Evolutionary conservation across 2,329 filamentous ascomycete species (phyloP).

Genomic region (Talaromyces sp.): DNA sequence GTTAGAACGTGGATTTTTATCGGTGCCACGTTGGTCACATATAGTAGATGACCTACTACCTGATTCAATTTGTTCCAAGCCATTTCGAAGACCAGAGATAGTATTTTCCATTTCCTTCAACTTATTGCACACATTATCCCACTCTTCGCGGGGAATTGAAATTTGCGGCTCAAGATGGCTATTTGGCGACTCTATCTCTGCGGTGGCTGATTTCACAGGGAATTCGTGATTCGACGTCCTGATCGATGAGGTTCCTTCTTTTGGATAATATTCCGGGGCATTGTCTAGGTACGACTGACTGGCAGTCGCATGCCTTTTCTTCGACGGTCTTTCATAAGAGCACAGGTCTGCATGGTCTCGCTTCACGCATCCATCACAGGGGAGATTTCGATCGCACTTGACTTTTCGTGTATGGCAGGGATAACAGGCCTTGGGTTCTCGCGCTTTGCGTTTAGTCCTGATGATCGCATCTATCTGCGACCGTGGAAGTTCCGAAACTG

Average conservation of each 20-base stretch:
- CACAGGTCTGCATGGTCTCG: slow-evolving; percentile 45
- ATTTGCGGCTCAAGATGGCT: slow-evolving; percentile 21
- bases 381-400: slow-evolving; percentile 45
- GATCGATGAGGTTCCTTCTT: neutral
- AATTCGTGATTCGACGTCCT: slow-evolving; percentile 7
- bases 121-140: slow-evolving; percentile 38
- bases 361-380: slow-evolving; percentile 46
- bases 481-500: slow-evolving; percentile 27
- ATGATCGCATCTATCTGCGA: slow-evolving; percentile 35
- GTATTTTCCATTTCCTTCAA: slow-evolving; percentile 40
- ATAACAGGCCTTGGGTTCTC: slow-evolving; percentile 44
- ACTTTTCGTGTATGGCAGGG: slow-evolving; percentile 44
- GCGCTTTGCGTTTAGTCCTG: slow-evolving; percentile 34
- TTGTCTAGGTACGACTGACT: slow-evolving; percentile 2
- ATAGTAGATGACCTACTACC: slow-evolving; percentile 16
- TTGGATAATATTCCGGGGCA: neutral
- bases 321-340: slow-evolving; percentile 44
- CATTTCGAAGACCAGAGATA: slow-evolving; percentile 33
- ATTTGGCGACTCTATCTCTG: slow-evolving; percentile 2
- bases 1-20: slow-evolving; percentile 15
- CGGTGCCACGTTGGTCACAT: slow-evolving; percentile 21
- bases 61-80: slow-evolving; percentile 31
- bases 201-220: slow-evolving; percentile 10
- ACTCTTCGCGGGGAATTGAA: slow-evolving; percentile 38
- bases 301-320: slow-evolving; percentile 32